A percentile compares a stretch with the other conserved stretches of the same genome.
Evolutionary conservation across 2,329 filamentous ascomycete species (phyloP).

Genomic region (Akanthomyces lecanii): DNA sequence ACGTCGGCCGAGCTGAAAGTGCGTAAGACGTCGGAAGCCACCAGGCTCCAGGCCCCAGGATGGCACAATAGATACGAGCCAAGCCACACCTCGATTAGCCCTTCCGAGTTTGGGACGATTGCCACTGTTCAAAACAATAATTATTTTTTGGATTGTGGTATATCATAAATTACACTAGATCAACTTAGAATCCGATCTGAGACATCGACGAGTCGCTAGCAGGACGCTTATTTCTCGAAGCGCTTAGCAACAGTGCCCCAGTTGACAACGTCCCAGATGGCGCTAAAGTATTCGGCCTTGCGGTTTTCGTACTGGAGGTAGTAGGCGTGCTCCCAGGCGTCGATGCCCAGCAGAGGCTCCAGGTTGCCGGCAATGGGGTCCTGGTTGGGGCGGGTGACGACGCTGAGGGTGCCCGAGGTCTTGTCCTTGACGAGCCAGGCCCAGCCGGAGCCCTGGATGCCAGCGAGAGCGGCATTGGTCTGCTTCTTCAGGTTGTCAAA

Average conservation of each 20-base stretch:
- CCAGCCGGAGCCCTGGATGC: constrained; percentile 85
- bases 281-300: constrained; percentile 92
- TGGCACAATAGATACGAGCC: not conserved
- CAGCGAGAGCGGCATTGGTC: constrained; percentile 64
- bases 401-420: constrained; percentile 54
- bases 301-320: constrained; percentile 96
- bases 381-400: constrained; percentile 78
- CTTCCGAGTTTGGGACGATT: no score
- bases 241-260: constrained; percentile 86
- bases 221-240: constrained; percentile 48
- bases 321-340: constrained; percentile 96
- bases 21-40: not conserved
- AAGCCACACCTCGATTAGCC: not conserved
- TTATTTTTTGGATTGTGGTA: constrained; percentile 9
- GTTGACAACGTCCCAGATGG: constrained; percentile 93
- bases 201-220: not conserved
- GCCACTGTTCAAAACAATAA: not conserved
- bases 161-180: constrained; percentile 15
- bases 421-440: constrained; percentile 80
- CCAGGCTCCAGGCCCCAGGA: not conserved
- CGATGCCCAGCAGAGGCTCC: constrained; percentile 78
- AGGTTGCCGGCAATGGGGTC: constrained; percentile 83
- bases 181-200: not conserved
- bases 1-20: not conserved
- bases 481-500: constrained; percentile 61